A percentile compares a stretch with the other conserved stretches of the same genome.
These are phyloP conservation scores for Zoysia matrella DNA, from an alignment of 202 grass and related monocot genomes.

Conservation along the genomic window DNA sequence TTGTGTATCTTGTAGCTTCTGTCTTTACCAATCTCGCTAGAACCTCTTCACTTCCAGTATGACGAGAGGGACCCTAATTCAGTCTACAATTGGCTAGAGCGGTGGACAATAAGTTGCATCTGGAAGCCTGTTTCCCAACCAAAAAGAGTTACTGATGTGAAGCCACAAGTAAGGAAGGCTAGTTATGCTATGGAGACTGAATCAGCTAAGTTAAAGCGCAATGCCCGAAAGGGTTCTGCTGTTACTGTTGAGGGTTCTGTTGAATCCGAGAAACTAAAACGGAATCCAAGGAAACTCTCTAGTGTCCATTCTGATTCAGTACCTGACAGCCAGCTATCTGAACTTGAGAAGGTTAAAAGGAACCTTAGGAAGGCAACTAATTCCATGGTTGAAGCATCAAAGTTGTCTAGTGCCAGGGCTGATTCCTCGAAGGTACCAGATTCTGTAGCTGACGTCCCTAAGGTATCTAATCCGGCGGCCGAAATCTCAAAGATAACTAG, in stretches of 20 bases:
- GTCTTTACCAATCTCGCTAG: constrained; percentile 51
- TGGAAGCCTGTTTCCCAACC: constrained; percentile 67
- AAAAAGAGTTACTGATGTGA: constrained; percentile 65
- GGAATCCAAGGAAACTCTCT: constrained; percentile 42
- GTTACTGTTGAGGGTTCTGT: constrained; percentile 35
- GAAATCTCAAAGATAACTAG: constrained; percentile 48
- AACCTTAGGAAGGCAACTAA: constrained; percentile 82
- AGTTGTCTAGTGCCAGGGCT: constrained; percentile 58
- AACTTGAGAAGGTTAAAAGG: constrained; percentile 94
- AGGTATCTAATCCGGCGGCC: constrained; percentile 44
- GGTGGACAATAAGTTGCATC: constrained; percentile 69
- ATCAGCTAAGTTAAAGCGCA: constrained; percentile 62
- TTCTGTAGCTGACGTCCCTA: constrained; percentile 40
- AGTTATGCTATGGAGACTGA: no score
- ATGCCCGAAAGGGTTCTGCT: constrained; percentile 49
- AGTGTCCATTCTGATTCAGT: constrained; percentile 50
- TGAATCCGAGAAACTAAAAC: constrained; percentile 51
- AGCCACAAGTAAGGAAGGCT: constrained; percentile 52
- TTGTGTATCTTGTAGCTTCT: constrained; percentile 63
- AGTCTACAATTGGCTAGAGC: constrained; percentile 73
- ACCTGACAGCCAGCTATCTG: constrained; percentile 77
- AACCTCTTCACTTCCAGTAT: constrained; percentile 77
- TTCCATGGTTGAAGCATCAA: constrained; percentile 70
- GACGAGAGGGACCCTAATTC: constrained; percentile 77
- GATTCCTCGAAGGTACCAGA: constrained; percentile 57